phyloP scores from a whole-genome alignment of 257 asterid genomes.

The Primulina eburnea region DNA sequence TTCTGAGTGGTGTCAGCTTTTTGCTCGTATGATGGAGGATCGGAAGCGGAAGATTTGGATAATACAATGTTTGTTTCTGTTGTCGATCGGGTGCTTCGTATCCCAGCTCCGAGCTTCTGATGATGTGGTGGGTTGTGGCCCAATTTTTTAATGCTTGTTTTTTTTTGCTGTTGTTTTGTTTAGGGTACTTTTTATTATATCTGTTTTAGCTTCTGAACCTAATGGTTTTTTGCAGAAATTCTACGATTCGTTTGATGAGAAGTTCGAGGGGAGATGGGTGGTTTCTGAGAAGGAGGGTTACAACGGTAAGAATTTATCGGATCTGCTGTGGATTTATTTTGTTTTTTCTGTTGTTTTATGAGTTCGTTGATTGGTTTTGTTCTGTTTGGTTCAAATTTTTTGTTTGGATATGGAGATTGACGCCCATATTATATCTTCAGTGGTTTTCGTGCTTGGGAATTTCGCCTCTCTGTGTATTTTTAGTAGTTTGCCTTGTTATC shows the following conservation, averaged over 20 bases:
- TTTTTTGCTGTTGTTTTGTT: not conserved
- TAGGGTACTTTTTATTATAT: constrained; percentile 1
- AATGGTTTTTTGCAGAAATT: constrained; percentile 45
- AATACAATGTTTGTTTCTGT: constrained; percentile 43
- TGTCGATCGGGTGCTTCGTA: constrained; percentile 52
- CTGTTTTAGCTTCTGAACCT: constrained; percentile 9
- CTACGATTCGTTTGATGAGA: constrained; percentile 83
- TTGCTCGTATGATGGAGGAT: constrained; percentile 38
- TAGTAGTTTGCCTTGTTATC: no score
- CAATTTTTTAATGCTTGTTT: not conserved
- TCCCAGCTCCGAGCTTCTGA: constrained; percentile 70
- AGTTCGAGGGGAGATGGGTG: constrained; percentile 74
- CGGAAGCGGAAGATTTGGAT: constrained; percentile 48
- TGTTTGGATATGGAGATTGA: not conserved
- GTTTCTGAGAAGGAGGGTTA: constrained; percentile 72
- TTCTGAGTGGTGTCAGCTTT: not conserved
- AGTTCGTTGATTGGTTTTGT: not conserved
- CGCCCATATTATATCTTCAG: no score
- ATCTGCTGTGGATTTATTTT: constrained; percentile 19
- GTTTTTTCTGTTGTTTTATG: not conserved
- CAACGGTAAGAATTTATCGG: constrained; percentile 43
- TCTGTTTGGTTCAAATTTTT: not conserved
- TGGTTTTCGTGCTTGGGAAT: no score
- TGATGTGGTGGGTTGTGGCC: constrained; percentile 40
- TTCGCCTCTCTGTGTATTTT: no score